A percentile compares a stretch with the other conserved stretches of the same genome.
phyloP scores from a whole-genome alignment of 176 grass and related monocot genomes.

The Aegilops bicornis region DNA sequence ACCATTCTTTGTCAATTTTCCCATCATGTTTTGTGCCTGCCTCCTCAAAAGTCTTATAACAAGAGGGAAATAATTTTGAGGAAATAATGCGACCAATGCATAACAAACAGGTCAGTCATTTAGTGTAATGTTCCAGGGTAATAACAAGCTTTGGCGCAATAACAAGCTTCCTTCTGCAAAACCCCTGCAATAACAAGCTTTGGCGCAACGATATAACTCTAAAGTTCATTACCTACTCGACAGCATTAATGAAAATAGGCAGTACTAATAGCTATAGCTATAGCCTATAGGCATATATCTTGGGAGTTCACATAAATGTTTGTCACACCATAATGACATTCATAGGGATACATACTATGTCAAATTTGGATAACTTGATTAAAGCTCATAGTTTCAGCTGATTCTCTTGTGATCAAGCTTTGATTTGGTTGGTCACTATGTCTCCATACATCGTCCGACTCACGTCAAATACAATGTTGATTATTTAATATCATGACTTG shows the following conservation, averaged over 20 bases:
- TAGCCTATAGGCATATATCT: background rate
- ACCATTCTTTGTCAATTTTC: slow-evolving; percentile 70
- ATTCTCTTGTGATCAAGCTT: background rate
- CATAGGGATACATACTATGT: background rate
- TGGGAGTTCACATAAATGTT: background rate
- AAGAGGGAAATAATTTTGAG: slow-evolving; percentile 21
- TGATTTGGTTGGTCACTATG: background rate
- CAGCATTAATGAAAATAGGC: background rate
- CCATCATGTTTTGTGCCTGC: slow-evolving; percentile 64
- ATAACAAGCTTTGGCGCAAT: background rate
- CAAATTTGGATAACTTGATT: background rate
- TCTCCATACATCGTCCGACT: too few relatives aligned
- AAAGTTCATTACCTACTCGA: background rate
- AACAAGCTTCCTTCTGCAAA: background rate
- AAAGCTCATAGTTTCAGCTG: background rate
- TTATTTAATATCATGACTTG: background rate
- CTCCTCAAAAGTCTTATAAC: slow-evolving; percentile 51
- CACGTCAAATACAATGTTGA: background rate
- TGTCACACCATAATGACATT: background rate
- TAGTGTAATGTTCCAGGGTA: background rate
- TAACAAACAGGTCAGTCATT: background rate
- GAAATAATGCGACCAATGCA: background rate
- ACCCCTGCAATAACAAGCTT: background rate
- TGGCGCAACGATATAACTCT: background rate
- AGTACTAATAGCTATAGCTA: background rate